phyloP scores from a whole-genome alignment of 2,329 filamentous ascomycete species.

The Beauveria scarabaeidicola region DNA sequence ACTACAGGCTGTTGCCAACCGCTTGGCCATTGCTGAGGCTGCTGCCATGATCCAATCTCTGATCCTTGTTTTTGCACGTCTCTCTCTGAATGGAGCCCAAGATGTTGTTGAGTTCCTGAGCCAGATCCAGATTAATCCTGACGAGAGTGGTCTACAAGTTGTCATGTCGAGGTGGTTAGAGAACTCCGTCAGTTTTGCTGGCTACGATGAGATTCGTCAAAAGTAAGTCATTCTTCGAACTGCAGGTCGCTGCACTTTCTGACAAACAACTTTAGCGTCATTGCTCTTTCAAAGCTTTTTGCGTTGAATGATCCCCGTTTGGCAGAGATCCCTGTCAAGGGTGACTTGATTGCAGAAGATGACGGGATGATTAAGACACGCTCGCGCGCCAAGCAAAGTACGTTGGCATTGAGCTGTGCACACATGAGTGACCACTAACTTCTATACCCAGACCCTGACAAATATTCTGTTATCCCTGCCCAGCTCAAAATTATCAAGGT shows the following conservation, averaged over 20 bases:
- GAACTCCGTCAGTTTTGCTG: conserved; percentile 94
- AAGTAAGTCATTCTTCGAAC: conserved; percentile 54
- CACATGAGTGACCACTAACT: conserved; percentile 16
- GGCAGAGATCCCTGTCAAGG: conserved; percentile 74
- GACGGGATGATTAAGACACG: conserved; percentile 82
- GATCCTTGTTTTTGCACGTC: conserved; percentile 86
- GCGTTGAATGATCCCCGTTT: conserved; percentile 76
- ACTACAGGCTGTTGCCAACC: conserved; percentile 76
- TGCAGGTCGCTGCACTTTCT: not conserved
- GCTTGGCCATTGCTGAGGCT: conserved; percentile 72
- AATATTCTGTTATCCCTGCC: conserved; percentile 79
- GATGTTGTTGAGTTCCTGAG: conserved; percentile 91
- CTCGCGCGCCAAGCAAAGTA: conserved; percentile 78
- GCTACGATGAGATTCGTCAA: conserved; percentile 93
- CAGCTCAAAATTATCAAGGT: conserved; percentile 95
- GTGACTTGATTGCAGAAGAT: conserved; percentile 77
- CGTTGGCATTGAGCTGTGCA: conserved; percentile 19
- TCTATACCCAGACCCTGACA: conserved; percentile 59
- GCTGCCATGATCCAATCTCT: conserved; percentile 91
- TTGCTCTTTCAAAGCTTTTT: conserved; percentile 87
- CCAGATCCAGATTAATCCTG: conserved; percentile 64
- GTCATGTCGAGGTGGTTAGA: conserved; percentile 94
- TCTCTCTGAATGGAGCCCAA: conserved; percentile 74
- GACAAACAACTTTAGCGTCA: conserved; percentile 50
- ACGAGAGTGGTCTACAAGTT: conserved; percentile 74